Evolutionary conservation across 495 filamentous ascomycete species (phyloP).

Genomic region (Penicillium manginii): DNA sequence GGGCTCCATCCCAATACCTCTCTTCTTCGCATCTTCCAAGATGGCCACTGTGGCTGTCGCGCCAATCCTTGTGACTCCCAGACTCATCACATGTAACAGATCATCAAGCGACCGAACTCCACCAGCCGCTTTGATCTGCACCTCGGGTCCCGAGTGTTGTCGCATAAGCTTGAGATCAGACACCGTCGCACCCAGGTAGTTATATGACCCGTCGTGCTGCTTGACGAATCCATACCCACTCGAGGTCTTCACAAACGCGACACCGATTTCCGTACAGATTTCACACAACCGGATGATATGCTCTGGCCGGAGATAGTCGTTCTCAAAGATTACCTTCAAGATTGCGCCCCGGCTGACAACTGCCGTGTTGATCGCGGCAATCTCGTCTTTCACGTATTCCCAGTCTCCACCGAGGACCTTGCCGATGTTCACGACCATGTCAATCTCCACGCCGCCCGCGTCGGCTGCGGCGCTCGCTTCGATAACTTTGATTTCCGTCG

Average conservation of each 20-base stretch:
- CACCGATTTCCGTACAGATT: conserved; percentile 51
- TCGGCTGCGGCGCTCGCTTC: conserved; percentile 53
- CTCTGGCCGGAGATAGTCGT: conserved; percentile 50
- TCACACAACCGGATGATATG: conserved; percentile 53
- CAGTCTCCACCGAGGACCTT: conserved; percentile 59
- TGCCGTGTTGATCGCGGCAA: conserved; percentile 49
- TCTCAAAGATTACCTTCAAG: conserved; percentile 65
- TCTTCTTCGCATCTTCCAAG: conserved; percentile 53
- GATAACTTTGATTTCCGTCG: conserved; percentile 53
- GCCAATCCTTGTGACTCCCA: conserved; percentile 51
- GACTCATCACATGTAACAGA: conserved; percentile 39
- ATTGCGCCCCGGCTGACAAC: conserved; percentile 44
- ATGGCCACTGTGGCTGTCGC: conserved; percentile 58
- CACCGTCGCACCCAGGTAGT: conserved; percentile 54
- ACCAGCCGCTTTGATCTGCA: conserved; percentile 61
- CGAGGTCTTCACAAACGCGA: conserved; percentile 62
- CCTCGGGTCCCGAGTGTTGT: conserved; percentile 41
- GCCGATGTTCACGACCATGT: conserved; percentile 63
- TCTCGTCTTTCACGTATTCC: conserved; percentile 56
- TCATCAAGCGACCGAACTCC: conserved; percentile 48
- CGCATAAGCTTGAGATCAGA: conserved; percentile 57
- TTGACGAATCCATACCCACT: conserved; percentile 63
- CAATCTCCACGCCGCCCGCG: conserved; percentile 56
- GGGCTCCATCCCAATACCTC: conserved; percentile 51
- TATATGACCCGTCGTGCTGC: conserved; percentile 50